These are phyloP conservation scores for Lyophyllum semitale DNA, from an alignment of 768 basidiomycete species.

Conservation along the genomic window DNA sequence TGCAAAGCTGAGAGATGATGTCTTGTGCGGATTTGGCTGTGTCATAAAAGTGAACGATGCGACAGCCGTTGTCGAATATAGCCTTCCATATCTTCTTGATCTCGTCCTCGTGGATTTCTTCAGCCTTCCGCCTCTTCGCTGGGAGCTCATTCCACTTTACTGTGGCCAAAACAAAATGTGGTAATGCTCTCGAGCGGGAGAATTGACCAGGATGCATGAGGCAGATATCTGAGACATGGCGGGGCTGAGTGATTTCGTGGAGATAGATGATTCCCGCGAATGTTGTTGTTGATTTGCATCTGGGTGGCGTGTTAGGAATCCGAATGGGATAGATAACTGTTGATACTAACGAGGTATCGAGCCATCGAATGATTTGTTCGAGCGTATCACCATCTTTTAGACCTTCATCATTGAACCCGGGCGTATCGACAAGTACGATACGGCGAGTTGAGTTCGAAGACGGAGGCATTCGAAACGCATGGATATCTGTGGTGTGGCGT, in stretches of 20 bases:
- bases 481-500: background rate
- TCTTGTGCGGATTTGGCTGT: background rate
- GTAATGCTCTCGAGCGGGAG: conserved; percentile 1
- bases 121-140: background rate
- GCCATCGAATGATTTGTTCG: background rate
- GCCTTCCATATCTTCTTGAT: background rate
- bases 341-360: background rate
- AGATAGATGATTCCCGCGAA: conserved; percentile 19
- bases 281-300: conserved; percentile 6
- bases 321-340: background rate
- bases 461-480: background rate
- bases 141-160: conserved; percentile 19
- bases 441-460: background rate
- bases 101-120: conserved; percentile 3
- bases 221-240: conserved; percentile 6
- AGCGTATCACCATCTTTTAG: background rate
- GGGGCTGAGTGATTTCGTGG: conserved; percentile 19
- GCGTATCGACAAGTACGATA: conserved; percentile 3
- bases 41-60: background rate
- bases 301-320: background rate
- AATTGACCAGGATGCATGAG: conserved; percentile 15
- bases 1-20: background rate
- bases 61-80: background rate
- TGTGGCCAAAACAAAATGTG: conserved; percentile 17
- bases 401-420: background rate